phyloP scores from a whole-genome alignment of 768 basidiomycete genomes.

The Rhodotorula sphaerocarpa region DNA sequence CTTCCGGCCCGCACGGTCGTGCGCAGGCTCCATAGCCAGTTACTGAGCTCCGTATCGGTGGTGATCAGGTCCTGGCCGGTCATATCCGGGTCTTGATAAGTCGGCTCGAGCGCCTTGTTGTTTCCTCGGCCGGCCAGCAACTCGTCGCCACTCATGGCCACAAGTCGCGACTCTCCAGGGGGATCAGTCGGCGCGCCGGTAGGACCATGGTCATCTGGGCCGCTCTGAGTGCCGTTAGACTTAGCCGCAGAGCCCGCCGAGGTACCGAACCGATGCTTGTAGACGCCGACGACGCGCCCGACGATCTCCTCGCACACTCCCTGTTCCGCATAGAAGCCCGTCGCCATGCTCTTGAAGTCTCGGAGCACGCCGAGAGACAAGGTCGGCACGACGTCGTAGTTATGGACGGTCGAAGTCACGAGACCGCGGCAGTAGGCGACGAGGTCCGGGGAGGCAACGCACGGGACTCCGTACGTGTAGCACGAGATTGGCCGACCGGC shows the following conservation, averaged over 20 bases:
- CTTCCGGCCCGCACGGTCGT: slow-evolving; percentile 45
- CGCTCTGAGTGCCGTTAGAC: neutral
- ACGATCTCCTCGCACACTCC: slow-evolving; percentile 45
- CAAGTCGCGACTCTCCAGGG: slow-evolving; percentile 26
- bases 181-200: slow-evolving; percentile 13
- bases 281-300: slow-evolving; percentile 42
- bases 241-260: neutral
- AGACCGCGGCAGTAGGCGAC: slow-evolving; percentile 42
- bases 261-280: slow-evolving; percentile 34
- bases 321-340: slow-evolving; percentile 44
- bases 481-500: slow-evolving; percentile 44
- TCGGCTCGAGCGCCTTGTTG: slow-evolving; percentile 37
- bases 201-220: neutral
- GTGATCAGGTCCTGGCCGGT: slow-evolving; percentile 11
- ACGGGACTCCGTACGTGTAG: slow-evolving; percentile 44
- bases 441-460: slow-evolving; percentile 44
- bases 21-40: slow-evolving; percentile 43
- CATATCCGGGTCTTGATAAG: slow-evolving; percentile 37
- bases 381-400: slow-evolving; percentile 42
- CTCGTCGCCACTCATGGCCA: slow-evolving; percentile 32
- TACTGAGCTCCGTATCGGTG: slow-evolving; percentile 37
- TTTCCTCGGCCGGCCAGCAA: slow-evolving; percentile 29
- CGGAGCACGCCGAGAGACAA: slow-evolving; percentile 41
- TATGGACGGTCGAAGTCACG: slow-evolving; percentile 42
- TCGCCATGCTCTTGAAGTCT: slow-evolving; percentile 45